Percentiles rank a stretch among this genome's conserved stretches.
Conservation (phyloP, 768 basidiomycete genomes). For the Trametes coccinea region DNA sequence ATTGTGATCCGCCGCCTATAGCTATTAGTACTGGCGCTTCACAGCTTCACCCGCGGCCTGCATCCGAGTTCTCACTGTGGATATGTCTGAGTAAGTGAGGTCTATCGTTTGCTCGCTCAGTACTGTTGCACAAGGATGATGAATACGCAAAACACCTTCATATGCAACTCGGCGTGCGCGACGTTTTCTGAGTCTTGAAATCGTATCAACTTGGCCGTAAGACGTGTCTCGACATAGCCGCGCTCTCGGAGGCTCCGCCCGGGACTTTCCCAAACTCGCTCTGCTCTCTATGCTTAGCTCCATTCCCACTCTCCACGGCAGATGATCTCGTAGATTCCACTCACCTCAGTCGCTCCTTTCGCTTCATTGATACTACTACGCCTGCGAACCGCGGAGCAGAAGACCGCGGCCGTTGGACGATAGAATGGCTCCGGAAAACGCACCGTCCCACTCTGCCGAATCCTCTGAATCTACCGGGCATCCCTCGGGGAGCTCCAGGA, state of each 20-base stretch:
- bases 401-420: not conserved
- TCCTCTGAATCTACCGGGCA: constrained; percentile 10
- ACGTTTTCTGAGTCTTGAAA: too few relatives aligned
- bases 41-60: too few relatives aligned
- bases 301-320: constrained; percentile 12
- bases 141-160: too few relatives aligned
- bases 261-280: constrained; percentile 2
- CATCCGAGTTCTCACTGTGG: too few relatives aligned
- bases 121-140: too few relatives aligned
- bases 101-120: too few relatives aligned
- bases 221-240: not conserved
- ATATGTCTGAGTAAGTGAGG: too few relatives aligned
- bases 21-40: too few relatives aligned
- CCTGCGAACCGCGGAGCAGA: not conserved
- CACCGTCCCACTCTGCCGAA: constrained; percentile 9
- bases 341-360: constrained; percentile 14
- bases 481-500: constrained; percentile 43
- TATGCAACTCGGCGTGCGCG: too few relatives aligned
- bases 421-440: constrained; percentile 3
- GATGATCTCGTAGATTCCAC: constrained; percentile 6
- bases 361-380: not conserved
- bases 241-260: not conserved
- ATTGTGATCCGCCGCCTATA: too few relatives aligned
- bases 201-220: too few relatives aligned
- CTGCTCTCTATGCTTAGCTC: not conserved